A percentile compares a stretch with the other conserved stretches of the same genome.
These are phyloP conservation scores for Margaritispora aquatica DNA, from an alignment of 495 filamentous ascomycete genomes.

Conservation along the genomic window DNA sequence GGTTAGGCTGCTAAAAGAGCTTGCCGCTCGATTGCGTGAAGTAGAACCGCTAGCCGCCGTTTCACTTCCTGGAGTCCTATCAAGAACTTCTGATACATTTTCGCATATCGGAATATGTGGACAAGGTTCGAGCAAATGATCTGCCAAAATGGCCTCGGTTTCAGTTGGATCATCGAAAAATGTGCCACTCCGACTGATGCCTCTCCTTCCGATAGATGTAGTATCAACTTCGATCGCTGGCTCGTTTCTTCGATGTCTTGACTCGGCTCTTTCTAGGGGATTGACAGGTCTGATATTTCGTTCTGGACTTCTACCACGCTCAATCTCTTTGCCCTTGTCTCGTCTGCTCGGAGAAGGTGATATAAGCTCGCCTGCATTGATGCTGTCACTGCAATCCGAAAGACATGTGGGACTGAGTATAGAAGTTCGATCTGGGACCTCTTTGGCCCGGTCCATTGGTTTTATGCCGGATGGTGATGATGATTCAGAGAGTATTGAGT, in stretches of 20 bases:
- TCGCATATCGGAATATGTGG: conserved; percentile 14
- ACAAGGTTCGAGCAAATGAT: conserved; percentile 22
- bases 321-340: conserved; percentile 10
- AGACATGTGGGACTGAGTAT: not conserved
- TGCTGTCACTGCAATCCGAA: not conserved
- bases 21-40: not conserved
- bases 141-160: conserved; percentile 16
- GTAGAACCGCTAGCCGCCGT: not conserved
- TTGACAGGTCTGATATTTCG: conserved; percentile 9
- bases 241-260: conserved; percentile 7
- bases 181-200: conserved; percentile 20
- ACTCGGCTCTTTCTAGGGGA: conserved; percentile 19
- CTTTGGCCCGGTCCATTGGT: not conserved
- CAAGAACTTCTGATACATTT: conserved; percentile 16
- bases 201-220: conserved; percentile 9
- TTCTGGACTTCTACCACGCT: conserved; percentile 13
- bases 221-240: conserved; percentile 17
- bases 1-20: not conserved
- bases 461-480: not conserved
- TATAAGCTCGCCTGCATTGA: not conserved
- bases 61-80: not conserved
- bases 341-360: not conserved
- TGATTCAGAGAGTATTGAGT: not conserved
- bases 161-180: conserved; percentile 20
- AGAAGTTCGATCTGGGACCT: not conserved